Base-by-base conservation (phyloP, 208 protist species). In the Leishmania gerbilli region DNA sequence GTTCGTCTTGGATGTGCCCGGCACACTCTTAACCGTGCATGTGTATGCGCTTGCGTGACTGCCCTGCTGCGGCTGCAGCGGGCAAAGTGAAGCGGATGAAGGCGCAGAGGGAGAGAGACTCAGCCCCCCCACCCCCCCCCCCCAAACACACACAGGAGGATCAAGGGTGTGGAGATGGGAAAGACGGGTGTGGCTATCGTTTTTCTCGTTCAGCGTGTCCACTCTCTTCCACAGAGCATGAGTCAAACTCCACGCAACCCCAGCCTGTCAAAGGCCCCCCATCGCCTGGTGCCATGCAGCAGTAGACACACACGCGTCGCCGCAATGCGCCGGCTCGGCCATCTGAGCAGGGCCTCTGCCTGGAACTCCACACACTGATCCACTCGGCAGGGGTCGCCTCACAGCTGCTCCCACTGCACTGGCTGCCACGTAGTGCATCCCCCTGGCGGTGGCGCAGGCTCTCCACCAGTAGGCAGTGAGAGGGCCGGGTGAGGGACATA, bases 41-140 rank as follows among this genome's bases (percentile, higher is more conserved):
- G 74, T 74, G 31, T 81, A 68, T 81, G 79, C 74, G 76, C 55
- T 53, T 75, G 40, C 60, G 55, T 81, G 71, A 53, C 56, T n/a
- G 40, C 67, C 9, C 6, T 15, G 67, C 67, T 45, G 67, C 67
- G 11, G 37, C 40, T n/a, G 37, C 37, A 0, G 37, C 65, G 47
- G 15, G 15, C 40, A 45, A 40, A n/a, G 65, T 45, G 65, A 21
- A 47, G 42, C 37, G 42, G 40, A 3, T 47, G 21, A 47, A n/a
- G 13, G 34, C 8, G 4, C 17, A 27, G 31, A 2, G 40, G 17
- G 17, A 27, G 31, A 68, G 31, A 68, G 37, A 68, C 8, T 24
- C 62, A 21, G 11, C 58, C 13, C 58, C 34, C n/a, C n/a, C 58
- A 31, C 58, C 34, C n/a, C n/a, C 2, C 3, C 62, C 31, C 31